These are phyloP conservation scores for Fermentozyma sake DNA, from an alignment of 1,139 yeast genomes.

Conservation along the genomic window DNA sequence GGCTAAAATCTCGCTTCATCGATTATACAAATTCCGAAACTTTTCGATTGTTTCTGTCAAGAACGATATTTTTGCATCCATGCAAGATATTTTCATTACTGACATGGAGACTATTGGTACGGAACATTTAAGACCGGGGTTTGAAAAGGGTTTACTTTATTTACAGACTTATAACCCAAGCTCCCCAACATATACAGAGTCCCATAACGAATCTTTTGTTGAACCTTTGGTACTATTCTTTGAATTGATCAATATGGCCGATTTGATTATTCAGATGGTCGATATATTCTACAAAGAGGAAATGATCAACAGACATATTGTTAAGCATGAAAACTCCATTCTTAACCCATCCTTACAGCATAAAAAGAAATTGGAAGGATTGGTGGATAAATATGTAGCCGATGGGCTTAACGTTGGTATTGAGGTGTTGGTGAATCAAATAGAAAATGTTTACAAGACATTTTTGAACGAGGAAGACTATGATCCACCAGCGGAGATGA, in stretches of 20 bases:
- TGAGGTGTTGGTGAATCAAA: slow-evolving; percentile 78
- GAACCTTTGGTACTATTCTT: slow-evolving; percentile 86
- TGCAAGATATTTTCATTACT: slow-evolving; percentile 61
- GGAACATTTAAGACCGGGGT: slow-evolving; percentile 75
- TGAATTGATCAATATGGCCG: slow-evolving; percentile 89
- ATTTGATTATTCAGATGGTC: slow-evolving; percentile 86
- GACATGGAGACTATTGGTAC: slow-evolving; percentile 63
- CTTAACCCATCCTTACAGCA: slow-evolving; percentile 75
- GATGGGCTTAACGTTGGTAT: slow-evolving; percentile 89
- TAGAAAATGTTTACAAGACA: slow-evolving; percentile 37
- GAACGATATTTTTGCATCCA: slow-evolving; percentile 28
- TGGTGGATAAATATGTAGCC: slow-evolving; percentile 86
- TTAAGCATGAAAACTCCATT: slow-evolving; percentile 70
- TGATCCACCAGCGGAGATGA: slow-evolving; percentile 19
- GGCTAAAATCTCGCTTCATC: slow-evolving; percentile 31
- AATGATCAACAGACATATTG: slow-evolving; percentile 54
- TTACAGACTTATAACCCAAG: slow-evolving; percentile 70
- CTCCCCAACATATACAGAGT: slow-evolving; percentile 14
- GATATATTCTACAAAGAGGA: slow-evolving; percentile 90
- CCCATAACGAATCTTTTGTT: slow-evolving; percentile 36
- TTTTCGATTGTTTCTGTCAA: slow-evolving; percentile 31
- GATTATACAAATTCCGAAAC: slow-evolving; percentile 30
- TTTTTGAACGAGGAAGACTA: slow-evolving; percentile 29
- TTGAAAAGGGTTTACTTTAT: slow-evolving; percentile 70
- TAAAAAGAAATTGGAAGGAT: slow-evolving; percentile 73